Percentiles rank a stretch among this genome's conserved stretches.
These are phyloP conservation scores for Tylopilus plumbeoviolaceoides DNA, from an alignment of 768 basidiomycete genomes.

Conservation along the genomic window DNA sequence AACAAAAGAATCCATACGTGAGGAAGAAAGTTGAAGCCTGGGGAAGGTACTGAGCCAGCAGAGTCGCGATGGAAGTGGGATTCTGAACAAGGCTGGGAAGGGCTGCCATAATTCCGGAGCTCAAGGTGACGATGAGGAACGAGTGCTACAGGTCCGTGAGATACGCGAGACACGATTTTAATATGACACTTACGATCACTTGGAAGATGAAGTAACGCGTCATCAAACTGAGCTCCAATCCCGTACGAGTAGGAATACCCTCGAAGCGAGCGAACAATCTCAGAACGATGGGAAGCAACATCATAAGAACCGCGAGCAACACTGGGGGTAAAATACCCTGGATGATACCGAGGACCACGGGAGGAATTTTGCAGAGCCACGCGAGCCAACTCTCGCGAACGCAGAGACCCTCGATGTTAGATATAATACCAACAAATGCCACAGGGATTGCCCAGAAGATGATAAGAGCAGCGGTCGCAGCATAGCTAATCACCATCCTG, in stretches of 20 bases:
- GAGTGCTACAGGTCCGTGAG: slow-evolving; percentile 58
- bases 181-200: slow-evolving; percentile 63
- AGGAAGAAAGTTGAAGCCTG: slow-evolving; percentile 87
- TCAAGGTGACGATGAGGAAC: slow-evolving; percentile 86
- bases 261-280: slow-evolving; percentile 80
- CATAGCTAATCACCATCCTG: slow-evolving; percentile 64
- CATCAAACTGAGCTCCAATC: slow-evolving; percentile 89
- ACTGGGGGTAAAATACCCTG: slow-evolving; percentile 87
- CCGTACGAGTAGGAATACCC: slow-evolving; percentile 82
- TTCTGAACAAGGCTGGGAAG: slow-evolving; percentile 59
- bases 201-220: slow-evolving; percentile 89
- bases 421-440: slow-evolving; percentile 80
- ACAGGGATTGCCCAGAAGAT: slow-evolving; percentile 88
- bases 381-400: slow-evolving; percentile 61
- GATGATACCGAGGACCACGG: slow-evolving; percentile 72
- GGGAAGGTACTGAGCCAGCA: slow-evolving; percentile 79
- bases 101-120: slow-evolving; percentile 77
- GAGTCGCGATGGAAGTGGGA: slow-evolving; percentile 62
- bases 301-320: slow-evolving; percentile 84
- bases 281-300: slow-evolving; percentile 82
- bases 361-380: slow-evolving; percentile 77
- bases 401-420: slow-evolving; percentile 75
- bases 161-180: neutral
- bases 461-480: slow-evolving; percentile 73
- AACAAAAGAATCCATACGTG: slow-evolving; percentile 44